These are phyloP conservation scores for Venturiaceae sp. DNA, from an alignment of 2,329 filamentous ascomycete species.

Conservation along the genomic window DNA sequence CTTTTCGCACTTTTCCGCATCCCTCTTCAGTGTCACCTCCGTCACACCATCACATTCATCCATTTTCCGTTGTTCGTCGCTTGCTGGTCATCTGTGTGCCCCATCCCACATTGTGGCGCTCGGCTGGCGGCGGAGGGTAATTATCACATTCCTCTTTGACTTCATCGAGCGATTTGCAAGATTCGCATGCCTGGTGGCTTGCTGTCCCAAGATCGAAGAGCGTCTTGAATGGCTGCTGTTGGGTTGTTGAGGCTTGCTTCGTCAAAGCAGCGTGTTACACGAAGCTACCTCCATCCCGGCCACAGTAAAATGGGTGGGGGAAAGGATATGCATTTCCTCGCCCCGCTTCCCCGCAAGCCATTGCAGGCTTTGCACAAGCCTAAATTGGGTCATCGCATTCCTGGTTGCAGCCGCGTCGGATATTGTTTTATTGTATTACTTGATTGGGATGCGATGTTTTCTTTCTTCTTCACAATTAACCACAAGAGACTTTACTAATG, in stretches of 20 bases:
- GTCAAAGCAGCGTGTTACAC: not conserved
- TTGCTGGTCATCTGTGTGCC: not conserved
- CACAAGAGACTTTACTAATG: not conserved
- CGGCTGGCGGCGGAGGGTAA: no score
- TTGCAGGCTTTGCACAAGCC: no score
- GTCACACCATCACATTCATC: not conserved
- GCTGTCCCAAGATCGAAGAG: not conserved
- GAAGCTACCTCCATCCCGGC: no score
- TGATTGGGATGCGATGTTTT: no score
- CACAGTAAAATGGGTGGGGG: no score
- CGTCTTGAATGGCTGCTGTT: not conserved
- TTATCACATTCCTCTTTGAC: no score
- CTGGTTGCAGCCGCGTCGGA: no score
- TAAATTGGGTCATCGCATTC: no score
- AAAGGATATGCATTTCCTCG: no score
- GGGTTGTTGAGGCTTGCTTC: not conserved
- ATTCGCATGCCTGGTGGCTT: not conserved
- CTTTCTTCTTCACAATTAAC: not conserved
- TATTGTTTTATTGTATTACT: no score
- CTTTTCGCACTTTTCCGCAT: not conserved
- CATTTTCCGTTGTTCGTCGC: not conserved
- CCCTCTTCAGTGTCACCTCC: not conserved
- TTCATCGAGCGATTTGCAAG: no score
- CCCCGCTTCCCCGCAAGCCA: not conserved
- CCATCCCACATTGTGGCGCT: not conserved